Conservation (phyloP, 495 filamentous ascomycete species). For the Thermochaetoides thermophila region DNA sequence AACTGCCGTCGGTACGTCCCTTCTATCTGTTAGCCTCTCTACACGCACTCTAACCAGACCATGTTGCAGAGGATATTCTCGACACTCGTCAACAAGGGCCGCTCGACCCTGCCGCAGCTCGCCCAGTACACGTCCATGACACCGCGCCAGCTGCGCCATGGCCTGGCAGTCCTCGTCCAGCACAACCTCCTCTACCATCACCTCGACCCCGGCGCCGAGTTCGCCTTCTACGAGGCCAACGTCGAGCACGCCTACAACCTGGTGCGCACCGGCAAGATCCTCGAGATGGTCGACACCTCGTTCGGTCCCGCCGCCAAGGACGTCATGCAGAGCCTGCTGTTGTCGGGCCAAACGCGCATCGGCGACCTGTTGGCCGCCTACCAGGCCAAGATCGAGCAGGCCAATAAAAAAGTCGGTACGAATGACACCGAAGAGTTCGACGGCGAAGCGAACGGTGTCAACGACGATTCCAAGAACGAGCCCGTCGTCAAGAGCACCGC, state of each 20-base stretch:
- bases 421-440: conserved; percentile 7
- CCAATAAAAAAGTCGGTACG: conserved; percentile 10
- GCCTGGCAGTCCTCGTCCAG: conserved; percentile 71
- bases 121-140: conserved; percentile 51
- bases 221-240: conserved; percentile 70
- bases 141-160: conserved; percentile 55
- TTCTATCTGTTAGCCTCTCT: too few species aligned
- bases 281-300: conserved; percentile 53
- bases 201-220: conserved; percentile 43
- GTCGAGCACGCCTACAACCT: conserved; percentile 60
- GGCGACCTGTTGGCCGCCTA: conserved; percentile 45
- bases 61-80: conserved; percentile 53
- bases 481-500: conserved; percentile 16
- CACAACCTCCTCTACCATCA: conserved; percentile 72
- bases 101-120: conserved; percentile 55
- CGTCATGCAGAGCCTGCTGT: conserved; percentile 58
- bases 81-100: conserved; percentile 60
- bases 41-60: too few species aligned
- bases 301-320: conserved; percentile 55
- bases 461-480: conserved; percentile 14
- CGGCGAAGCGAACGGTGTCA: conserved; percentile 8
- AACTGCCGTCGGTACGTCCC: conserved; percentile 69
- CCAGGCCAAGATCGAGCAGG: conserved; percentile 20
- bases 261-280: conserved; percentile 65
- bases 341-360: conserved; percentile 63